Evolutionary conservation across 768 basidiomycete genomes (phyloP).

Genomic region (Collybia sordida): DNA sequence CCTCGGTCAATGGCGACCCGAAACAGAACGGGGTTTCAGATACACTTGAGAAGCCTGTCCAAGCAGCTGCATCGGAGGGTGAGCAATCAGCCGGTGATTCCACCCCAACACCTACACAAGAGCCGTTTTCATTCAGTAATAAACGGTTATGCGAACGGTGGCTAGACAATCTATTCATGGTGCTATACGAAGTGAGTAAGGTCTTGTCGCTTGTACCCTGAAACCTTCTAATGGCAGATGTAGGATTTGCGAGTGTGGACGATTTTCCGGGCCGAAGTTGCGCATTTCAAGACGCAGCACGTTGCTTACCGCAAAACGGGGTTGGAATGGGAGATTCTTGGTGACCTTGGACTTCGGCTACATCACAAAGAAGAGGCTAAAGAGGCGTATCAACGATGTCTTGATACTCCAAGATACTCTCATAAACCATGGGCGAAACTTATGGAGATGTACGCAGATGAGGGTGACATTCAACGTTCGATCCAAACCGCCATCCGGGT

Average conservation of each 20-base stretch:
- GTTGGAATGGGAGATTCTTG: conserved; percentile 97
- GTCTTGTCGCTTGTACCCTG: no score
- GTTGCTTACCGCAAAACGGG: conserved; percentile 97
- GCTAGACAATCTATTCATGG: conserved; percentile 98
- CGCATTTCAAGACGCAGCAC: conserved; percentile 98
- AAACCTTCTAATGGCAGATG: background rate
- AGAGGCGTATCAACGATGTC: conserved; percentile 93
- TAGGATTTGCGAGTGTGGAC: conserved; percentile 98
- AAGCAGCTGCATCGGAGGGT: conserved; percentile 51
- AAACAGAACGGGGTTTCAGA: conserved; percentile 30
- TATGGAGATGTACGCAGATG: conserved; percentile 95
- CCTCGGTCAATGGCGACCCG: conserved; percentile 27
- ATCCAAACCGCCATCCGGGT: conserved; percentile 92
- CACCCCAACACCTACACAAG: conserved; percentile 37
- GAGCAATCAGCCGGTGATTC: conserved; percentile 37
- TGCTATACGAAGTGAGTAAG: conserved; percentile 82
- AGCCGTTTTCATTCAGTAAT: conserved; percentile 89
- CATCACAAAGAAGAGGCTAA: conserved; percentile 99
- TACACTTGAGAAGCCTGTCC: conserved; percentile 45
- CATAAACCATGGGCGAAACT: conserved; percentile 92
- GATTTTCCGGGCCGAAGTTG: conserved; percentile 97
- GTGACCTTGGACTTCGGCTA: conserved; percentile 88
- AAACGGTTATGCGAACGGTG: conserved; percentile 97
- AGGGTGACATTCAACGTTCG: conserved; percentile 88
- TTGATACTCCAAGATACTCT: conserved; percentile 84